A percentile compares a stretch with the other conserved stretches of the same genome.
phyloP scores from a whole-genome alignment of 2,329 filamentous ascomycete genomes.

The Leptographium lundbergii region DNA sequence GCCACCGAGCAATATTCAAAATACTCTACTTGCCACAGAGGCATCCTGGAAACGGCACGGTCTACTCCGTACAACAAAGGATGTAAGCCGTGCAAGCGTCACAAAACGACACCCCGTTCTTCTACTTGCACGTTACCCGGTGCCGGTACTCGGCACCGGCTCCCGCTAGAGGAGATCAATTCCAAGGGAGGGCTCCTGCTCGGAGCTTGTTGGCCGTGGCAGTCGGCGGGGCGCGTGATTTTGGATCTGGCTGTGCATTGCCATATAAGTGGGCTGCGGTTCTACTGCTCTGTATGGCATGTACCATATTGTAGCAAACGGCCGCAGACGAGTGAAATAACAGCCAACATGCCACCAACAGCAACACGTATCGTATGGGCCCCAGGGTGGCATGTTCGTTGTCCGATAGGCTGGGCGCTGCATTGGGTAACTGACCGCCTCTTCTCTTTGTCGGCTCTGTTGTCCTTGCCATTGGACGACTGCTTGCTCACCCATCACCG shows the following conservation, averaged over 20 bases:
- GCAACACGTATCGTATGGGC: not conserved
- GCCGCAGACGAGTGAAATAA: not conserved
- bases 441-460: not conserved
- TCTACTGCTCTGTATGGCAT: too few relatives aligned
- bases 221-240: not conserved
- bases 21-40: too few relatives aligned
- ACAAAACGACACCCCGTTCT: not conserved
- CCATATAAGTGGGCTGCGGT: too few relatives aligned
- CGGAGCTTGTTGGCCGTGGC: not conserved
- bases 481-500: not conserved
- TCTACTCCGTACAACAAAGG: not conserved
- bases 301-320: not conserved
- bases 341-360: not conserved
- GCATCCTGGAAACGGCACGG: too few relatives aligned
- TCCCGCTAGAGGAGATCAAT: not conserved
- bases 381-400: not conserved
- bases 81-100: not conserved
- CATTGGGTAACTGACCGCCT: not conserved
- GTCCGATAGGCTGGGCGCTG: not conserved
- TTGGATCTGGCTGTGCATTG: not conserved
- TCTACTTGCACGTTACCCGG: not conserved
- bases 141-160: not conserved
- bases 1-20: not conserved
- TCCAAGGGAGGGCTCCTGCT: not conserved
- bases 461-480: not conserved